These are phyloP conservation scores for Herpetomonas muscarum DNA, from an alignment of 208 protist genomes.

Conservation along the genomic window DNA sequence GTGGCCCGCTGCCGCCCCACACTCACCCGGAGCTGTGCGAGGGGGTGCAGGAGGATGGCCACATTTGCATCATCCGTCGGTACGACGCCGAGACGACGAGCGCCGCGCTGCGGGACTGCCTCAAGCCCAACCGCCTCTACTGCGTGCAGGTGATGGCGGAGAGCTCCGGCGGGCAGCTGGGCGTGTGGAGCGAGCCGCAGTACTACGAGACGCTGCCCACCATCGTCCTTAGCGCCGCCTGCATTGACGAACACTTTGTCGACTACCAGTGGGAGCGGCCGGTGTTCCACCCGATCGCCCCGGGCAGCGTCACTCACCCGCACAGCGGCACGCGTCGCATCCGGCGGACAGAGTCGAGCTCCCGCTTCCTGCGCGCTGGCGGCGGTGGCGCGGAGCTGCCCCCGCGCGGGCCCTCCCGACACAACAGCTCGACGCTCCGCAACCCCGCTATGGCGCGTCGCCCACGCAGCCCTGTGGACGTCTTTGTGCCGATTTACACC, in stretches of 20 bases:
- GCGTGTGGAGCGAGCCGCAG: constrained; percentile 63
- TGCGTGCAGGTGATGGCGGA: constrained; percentile 73
- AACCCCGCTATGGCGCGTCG: constrained; percentile 2
- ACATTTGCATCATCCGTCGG: neutral
- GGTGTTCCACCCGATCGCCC: neutral
- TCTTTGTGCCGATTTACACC: constrained; percentile 40
- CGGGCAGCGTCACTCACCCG: too few relatives aligned
- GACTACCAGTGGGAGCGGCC: constrained; percentile 55
- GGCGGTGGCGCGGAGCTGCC: too few relatives aligned
- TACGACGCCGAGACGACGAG: neutral
- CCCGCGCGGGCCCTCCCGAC: too few relatives aligned
- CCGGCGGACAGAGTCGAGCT: too few relatives aligned
- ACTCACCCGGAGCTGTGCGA: constrained; percentile 4
- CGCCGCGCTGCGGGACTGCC: neutral
- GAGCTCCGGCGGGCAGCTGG: constrained; percentile 72
- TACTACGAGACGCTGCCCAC: constrained; percentile 73
- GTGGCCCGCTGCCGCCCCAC: constrained; percentile 8
- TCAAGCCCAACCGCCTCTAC: constrained; percentile 1
- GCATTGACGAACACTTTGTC: constrained; percentile 75
- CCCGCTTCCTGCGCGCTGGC: too few relatives aligned
- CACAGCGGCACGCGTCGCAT: too few relatives aligned
- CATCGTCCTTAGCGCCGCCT: constrained; percentile 31
- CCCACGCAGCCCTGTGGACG: constrained; percentile 7
- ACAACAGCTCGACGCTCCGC: neutral
- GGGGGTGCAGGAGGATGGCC: constrained; percentile 1